Base-by-base conservation (phyloP, 805 yeast species). In the Candida fluviatilis region DNA sequence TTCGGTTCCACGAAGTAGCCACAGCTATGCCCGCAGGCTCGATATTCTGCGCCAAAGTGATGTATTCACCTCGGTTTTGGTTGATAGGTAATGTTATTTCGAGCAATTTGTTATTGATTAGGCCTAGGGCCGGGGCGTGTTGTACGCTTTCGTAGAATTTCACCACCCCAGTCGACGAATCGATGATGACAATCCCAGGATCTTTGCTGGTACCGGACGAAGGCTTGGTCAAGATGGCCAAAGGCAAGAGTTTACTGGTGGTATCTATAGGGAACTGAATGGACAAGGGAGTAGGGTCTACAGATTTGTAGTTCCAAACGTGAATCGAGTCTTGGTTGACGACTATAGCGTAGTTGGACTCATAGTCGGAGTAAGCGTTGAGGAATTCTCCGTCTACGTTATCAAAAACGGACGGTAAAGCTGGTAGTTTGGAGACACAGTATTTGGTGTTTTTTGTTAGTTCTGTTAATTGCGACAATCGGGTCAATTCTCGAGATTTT, bases 11-110 rank as follows among this genome's bases (percentile, higher is more conserved):
- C 3, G 84, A 76, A 0, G 96, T 87, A 5, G 88, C 75, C 6
- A 83, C 52, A 0, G 82, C 67, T 4, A 87, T 66, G 2, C 96
- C 96, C 1, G 84, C 78, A 0, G 93, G 90, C 46, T 80, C 87
- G 8, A 82, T 69, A 42, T 75, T 75, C 38, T 78, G 76, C 1
- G 82, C 72, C 27, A 69, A 49, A 1, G 78, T 74, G 13, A 88
- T 64, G 21, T 56, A 53, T 54, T 90, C 97, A n/a, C 66, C 65
- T 36, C 49, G 57, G 3, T 38, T 47, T 11, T 47, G 29, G 39
- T 58, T 55, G 19, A 69, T 45, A 12, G 70, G 66, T 14, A 69
- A 57, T 1, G 64, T 50, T 4, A 81, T 61, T 30, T 66, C 70
- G 16, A 81, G 49, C 2, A 58, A 49, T 35, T 64, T 62, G 50